Evolutionary conservation across 2,329 filamentous ascomycete species (phyloP), one percentile per base, ranked within the genome.

Genomic region (Hypoxylon sp.): DNA sequence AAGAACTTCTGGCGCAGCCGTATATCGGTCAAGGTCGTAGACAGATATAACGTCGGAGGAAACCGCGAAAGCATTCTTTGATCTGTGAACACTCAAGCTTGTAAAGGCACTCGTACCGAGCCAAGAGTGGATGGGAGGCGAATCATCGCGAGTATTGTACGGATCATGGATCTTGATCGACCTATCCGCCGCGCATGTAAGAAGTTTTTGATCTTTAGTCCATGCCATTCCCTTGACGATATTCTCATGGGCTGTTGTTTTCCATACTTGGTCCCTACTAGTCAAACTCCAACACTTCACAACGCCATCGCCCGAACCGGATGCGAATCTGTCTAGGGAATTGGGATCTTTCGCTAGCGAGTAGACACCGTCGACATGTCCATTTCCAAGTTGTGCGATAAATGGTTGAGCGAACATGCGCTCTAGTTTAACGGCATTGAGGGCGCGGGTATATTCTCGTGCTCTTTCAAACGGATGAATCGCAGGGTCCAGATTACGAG

Each of bases 121-220:
- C 86, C 94, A 98, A 17, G 94, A 97, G 35, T 93, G 90, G 58
- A 92, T 82, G 0, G 94, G 94, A n/a, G 90, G 85, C 13, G 91
- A 83, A 56, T 90, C 88, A 66, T 86, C 86, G 19, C 88, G 80
- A 6, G 91, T 91, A 78, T 92, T 90, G 79, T 97, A 97, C 0
- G 95, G 94, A 75, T 98, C 94, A 82, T 92, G 98, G 33, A 99
- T 84, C 80, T 98, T 97, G 76, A 98, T 88, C 3, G 93, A 92
- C 73, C 90, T 89, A 81, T 99, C 96, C 67, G 90, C 91, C 5
- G 92, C 94, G 78, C 94, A 98, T 1, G 93, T 95, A 51, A 98
- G 83, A 13, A 98, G 84, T 78, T 94, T 95, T 77, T 91, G 88
- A 74, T 97, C 93, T 48, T 89, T 87, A 2, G 94, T 97, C 92